Percentiles rank a stretch among this genome's conserved stretches.
Evolutionary conservation across 306 rosid species (phyloP).

Genomic region (Vigna reflexopilosa): DNA sequence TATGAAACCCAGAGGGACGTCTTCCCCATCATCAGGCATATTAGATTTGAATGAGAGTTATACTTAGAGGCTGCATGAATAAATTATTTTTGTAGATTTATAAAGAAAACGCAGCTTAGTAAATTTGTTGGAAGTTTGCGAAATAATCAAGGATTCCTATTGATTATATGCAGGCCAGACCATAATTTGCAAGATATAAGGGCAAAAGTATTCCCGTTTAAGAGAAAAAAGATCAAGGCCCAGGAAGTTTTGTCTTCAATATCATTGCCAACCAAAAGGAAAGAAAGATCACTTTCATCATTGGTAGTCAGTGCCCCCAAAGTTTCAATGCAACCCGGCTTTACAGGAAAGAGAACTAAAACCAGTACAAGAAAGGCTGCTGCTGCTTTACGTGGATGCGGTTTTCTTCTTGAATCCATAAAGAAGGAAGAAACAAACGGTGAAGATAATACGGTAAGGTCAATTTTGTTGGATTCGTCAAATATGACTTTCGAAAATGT

Average conservation of each 20-base stretch:
- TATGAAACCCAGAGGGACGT: constrained; percentile 11
- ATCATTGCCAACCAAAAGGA: constrained; percentile 81
- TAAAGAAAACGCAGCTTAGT: constrained; percentile 5
- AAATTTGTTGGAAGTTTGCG: constrained; percentile 17
- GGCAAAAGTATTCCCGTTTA: constrained; percentile 82
- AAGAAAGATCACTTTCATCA: constrained; percentile 97
- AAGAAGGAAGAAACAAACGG: constrained; percentile 67
- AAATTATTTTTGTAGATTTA: not conserved
- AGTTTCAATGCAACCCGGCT: constrained; percentile 72
- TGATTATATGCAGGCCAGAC: constrained; percentile 83
- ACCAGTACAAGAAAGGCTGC: constrained; percentile 71
- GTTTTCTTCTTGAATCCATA: constrained; percentile 56
- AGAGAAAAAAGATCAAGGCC: constrained; percentile 60
- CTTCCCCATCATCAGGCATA: constrained; percentile 34
- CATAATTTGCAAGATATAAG: constrained; percentile 97
- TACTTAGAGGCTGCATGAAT: constrained; percentile 26
- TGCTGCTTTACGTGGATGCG: constrained; percentile 75
- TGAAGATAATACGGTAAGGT: constrained; percentile 67
- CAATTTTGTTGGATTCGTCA: constrained; percentile 59
- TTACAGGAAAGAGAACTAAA: constrained; percentile 93
- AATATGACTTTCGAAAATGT: constrained; percentile 47
- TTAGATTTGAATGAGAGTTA: constrained; percentile 34
- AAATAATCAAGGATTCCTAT: constrained; percentile 25
- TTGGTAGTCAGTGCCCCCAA: constrained; percentile 90
- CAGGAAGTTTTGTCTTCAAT: constrained; percentile 70